A percentile compares a stretch with the other conserved stretches of the same genome.
Evolutionary conservation across 2,329 filamentous ascomycete genomes (phyloP).

Genomic region (Xylariaceae sp.): DNA sequence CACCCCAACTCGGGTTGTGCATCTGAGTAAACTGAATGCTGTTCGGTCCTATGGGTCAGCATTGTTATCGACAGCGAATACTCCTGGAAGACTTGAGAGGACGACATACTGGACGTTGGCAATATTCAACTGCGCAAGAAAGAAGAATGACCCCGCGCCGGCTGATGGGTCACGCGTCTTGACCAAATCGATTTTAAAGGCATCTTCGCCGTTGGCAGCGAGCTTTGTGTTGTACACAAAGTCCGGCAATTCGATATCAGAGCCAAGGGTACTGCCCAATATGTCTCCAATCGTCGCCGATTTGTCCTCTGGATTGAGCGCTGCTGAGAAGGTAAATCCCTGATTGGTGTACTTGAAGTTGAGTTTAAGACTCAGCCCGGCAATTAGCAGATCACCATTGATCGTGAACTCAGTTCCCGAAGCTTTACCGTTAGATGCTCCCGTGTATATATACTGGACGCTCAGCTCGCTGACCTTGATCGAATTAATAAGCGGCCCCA

Average conservation of each 20-base stretch:
- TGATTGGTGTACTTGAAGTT: background rate
- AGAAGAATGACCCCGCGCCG: background rate
- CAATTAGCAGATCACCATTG: background rate
- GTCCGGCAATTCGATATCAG: conserved; percentile 7
- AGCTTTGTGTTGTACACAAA: conserved; percentile 7
- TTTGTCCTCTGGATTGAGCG: background rate
- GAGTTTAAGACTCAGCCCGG: background rate
- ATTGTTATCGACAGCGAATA: too few relatives aligned
- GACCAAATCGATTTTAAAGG: background rate
- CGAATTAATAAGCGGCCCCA: background rate
- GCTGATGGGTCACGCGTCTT: background rate
- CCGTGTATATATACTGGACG: conserved; percentile 4
- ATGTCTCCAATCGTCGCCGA: conserved; percentile 6
- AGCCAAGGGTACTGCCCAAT: conserved; percentile 1
- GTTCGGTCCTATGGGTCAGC: too few relatives aligned
- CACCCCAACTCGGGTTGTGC: background rate
- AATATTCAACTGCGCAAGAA: background rate
- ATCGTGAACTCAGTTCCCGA: background rate
- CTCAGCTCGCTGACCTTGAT: background rate
- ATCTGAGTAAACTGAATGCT: conserved; percentile 1
- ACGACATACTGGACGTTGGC: background rate
- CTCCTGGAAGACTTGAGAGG: too few relatives aligned
- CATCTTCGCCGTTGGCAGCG: background rate
- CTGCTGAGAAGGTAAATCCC: background rate
- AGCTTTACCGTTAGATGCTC: background rate